Base-by-base conservation (phyloP, 2,329 filamentous ascomycete genomes). In the Paraconiothyrium sp. region DNA sequence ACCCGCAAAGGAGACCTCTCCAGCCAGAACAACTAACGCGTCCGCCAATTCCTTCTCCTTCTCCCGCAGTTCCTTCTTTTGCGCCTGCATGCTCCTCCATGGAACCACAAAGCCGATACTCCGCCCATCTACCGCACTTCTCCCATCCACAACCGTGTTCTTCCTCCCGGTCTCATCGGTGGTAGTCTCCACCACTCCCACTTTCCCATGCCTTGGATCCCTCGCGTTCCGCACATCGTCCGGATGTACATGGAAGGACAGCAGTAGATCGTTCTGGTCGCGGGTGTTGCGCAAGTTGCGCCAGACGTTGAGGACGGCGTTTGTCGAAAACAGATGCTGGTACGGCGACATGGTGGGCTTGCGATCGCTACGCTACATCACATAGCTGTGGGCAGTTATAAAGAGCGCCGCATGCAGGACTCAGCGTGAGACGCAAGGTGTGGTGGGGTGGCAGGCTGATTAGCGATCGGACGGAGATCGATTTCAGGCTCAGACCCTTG, bases 101-200 rank as follows among this genome's bases (percentile, higher is more conserved):
- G 75, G 74, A 37, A 77, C 74, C 14, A 76, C 72, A 22, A 76
- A 76, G 59, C 75, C 70, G 22, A 76, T 77, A 58, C 74, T 76
- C 64, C 69, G 73, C 37, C 69, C 71, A 22, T 58, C 59, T 16
- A 41, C 34, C 16, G 46, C 51, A 24, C 47, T 47, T 57, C 60
- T 56, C 5, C 60, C 66, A 4, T 55, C 61, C 44, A 70, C 66
- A 43, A 70, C 67, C 24, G 70, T 61, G 11, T 62, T 58, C 59
- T 67, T 69, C 48, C 61, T 39, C 20, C 58, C 68, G 10, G 64
- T 46, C 14, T 70, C 63, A 49, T 72, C 73, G 16, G 62, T 63
- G 20, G 64, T 62, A 6, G 47, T 66, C 13, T 73, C 72, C 10
- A 62, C 58, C 1, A 54, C 55, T 41, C 49, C 54, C 2, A 60